A percentile compares a stretch with the other conserved stretches of the same genome.
Conservation (phyloP, 805 yeast species). For the Lachancea waltii region DNA sequence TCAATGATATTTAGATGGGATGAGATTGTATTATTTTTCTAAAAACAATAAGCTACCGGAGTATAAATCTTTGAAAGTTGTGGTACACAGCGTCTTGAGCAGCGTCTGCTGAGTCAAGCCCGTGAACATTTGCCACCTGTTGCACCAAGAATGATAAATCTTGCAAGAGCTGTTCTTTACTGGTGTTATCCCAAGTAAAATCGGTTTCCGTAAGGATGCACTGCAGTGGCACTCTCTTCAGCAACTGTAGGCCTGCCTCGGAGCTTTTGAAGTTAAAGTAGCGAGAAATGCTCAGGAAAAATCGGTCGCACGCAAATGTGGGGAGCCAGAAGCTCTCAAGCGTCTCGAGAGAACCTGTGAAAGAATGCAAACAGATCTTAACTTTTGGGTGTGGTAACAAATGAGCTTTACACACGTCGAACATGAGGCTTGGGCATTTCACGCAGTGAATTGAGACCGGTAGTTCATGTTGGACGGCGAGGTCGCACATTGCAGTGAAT, state of each 20-base stretch:
- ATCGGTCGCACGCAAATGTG: constrained; percentile 19
- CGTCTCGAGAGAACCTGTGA: constrained; percentile 74
- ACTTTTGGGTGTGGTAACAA: constrained; percentile 20
- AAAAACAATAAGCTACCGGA: not conserved
- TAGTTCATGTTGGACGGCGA: constrained; percentile 44
- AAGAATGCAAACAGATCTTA: constrained; percentile 70
- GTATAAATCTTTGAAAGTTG: constrained; percentile 16
- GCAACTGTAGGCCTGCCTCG: constrained; percentile 27
- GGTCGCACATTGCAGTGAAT: constrained; percentile 42
- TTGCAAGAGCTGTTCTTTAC: constrained; percentile 6
- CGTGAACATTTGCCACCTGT: constrained; percentile 9
- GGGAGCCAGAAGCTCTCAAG: constrained; percentile 40
- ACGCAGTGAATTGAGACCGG: constrained; percentile 83
- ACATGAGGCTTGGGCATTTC: constrained; percentile 60
- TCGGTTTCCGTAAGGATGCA: constrained; percentile 51
- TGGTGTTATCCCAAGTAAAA: constrained; percentile 23
- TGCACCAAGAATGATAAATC: constrained; percentile 14
- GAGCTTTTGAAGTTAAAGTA: constrained; percentile 23
- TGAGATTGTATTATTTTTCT: not conserved
- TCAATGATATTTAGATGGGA: not conserved
- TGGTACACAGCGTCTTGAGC: constrained; percentile 11
- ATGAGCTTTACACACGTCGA: constrained; percentile 32
- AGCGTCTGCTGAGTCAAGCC: constrained; percentile 5
- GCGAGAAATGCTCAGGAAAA: constrained; percentile 29
- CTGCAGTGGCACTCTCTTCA: constrained; percentile 32